phyloP scores from a whole-genome alignment of 768 basidiomycete species.

The Gyrodon lividus region DNA sequence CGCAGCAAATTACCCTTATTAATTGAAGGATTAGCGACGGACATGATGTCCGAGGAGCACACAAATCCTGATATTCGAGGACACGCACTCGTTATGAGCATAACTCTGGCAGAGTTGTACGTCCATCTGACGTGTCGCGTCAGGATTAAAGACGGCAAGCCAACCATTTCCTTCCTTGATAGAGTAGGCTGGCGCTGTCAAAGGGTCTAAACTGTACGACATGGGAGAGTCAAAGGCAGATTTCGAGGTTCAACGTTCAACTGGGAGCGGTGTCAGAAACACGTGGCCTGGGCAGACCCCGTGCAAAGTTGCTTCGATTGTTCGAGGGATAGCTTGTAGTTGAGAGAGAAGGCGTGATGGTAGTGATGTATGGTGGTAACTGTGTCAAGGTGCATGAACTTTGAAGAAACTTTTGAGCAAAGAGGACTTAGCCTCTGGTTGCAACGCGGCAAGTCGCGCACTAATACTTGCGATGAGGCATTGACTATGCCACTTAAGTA shows the following conservation, averaged over 20 bases:
- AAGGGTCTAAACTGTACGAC: constrained; percentile 27
- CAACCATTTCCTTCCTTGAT: constrained; percentile 52
- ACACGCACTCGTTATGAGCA: constrained; percentile 74
- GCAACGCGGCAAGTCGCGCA: neutral
- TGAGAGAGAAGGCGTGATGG: neutral
- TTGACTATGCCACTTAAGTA: constrained; percentile 4
- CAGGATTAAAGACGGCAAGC: constrained; percentile 53
- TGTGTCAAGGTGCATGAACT: neutral
- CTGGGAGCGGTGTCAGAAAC: constrained; percentile 8
- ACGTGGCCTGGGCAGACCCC: neutral
- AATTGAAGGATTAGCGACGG: neutral
- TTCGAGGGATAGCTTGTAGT: neutral
- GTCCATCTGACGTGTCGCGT: constrained; percentile 47
- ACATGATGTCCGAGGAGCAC: constrained; percentile 11
- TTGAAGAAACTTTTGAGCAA: neutral
- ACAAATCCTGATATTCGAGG: constrained; percentile 12
- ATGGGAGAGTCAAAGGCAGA: constrained; percentile 7
- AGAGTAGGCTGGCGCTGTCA: constrained; percentile 27
- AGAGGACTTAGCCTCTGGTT: neutral
- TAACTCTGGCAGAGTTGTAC: constrained; percentile 66
- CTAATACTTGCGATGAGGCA: constrained; percentile 1
- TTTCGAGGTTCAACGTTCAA: neutral
- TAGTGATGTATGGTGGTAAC: neutral
- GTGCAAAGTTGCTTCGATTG: constrained; percentile 3
- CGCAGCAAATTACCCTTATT: constrained; percentile 30